A percentile compares a stretch with the other conserved stretches of the same genome.
Evolutionary conservation across 352 stramenopile genomes (phyloP).

Genomic region (Phytophthora tentaculata): DNA sequence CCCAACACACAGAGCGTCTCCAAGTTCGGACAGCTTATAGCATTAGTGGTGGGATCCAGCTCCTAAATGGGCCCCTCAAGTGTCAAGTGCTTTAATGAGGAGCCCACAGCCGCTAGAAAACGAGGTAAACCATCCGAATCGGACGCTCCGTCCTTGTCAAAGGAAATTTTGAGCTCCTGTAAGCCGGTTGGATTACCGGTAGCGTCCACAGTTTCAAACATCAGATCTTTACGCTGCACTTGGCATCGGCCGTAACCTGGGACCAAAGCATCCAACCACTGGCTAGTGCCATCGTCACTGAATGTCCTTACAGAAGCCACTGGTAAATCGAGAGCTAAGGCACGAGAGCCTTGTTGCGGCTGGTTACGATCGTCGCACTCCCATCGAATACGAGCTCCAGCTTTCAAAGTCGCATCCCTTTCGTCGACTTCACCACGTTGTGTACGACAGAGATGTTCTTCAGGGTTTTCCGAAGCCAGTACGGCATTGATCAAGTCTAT

Average conservation of each 20-base stretch:
- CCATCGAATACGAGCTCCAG: slow-evolving; percentile 7
- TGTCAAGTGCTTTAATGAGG: slow-evolving; percentile 14
- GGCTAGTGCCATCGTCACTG: slow-evolving; percentile 8
- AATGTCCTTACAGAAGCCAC: slow-evolving; percentile 2
- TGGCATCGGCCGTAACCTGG: slow-evolving; percentile 10
- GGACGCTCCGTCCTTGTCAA: slow-evolving; percentile 1
- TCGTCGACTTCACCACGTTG: background rate
- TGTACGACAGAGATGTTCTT: slow-evolving; percentile 16
- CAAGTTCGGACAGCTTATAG: background rate
- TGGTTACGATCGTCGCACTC: slow-evolving; percentile 5
- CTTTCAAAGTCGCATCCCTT: slow-evolving; percentile 4
- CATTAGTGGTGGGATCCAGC: background rate
- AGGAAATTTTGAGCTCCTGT: slow-evolving; percentile 1
- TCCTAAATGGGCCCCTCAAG: background rate
- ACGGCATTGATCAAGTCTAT: slow-evolving; percentile 8
- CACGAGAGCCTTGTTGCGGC: slow-evolving; percentile 2
- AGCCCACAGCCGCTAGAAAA: slow-evolving; percentile 12
- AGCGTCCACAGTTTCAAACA: background rate
- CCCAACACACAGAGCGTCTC: background rate
- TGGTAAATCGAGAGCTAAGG: background rate
- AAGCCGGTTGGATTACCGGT: too few relatives aligned
- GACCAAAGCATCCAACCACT: slow-evolving; percentile 16
- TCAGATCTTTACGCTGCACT: slow-evolving; percentile 1
- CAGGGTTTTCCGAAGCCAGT: slow-evolving; percentile 8
- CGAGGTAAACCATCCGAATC: slow-evolving; percentile 5